Percentiles rank a stretch among this genome's conserved stretches.
These are phyloP conservation scores for Dioszegia crocea DNA, from an alignment of 768 basidiomycete genomes.

Conservation along the genomic window DNA sequence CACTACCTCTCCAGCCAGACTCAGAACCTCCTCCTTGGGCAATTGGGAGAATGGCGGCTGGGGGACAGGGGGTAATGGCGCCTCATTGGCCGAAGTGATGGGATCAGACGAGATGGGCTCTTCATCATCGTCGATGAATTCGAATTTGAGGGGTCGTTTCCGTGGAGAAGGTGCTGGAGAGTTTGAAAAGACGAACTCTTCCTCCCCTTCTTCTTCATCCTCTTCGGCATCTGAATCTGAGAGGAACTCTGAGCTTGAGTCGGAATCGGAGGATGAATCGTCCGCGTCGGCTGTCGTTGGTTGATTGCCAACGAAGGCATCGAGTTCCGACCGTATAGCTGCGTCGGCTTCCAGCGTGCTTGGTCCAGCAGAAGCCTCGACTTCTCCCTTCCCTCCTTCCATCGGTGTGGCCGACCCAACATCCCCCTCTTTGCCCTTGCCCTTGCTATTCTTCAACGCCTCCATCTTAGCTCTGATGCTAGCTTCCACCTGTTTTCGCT, in stretches of 20 bases:
- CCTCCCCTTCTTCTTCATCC: slow-evolving; percentile 10
- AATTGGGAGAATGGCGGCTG: slow-evolving; percentile 35
- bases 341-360: slow-evolving; percentile 11
- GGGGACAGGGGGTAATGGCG: slow-evolving; percentile 32
- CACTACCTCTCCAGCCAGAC: slow-evolving; percentile 45
- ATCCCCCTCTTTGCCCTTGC: no score
- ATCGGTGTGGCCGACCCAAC: no score
- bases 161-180: slow-evolving; percentile 16
- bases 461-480: slow-evolving; percentile 17
- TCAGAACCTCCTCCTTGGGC: slow-evolving; percentile 31
- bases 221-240: slow-evolving; percentile 18
- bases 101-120: slow-evolving; percentile 19
- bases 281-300: not conserved
- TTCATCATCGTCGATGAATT: slow-evolving; percentile 35
- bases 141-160: slow-evolving; percentile 15
- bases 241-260: slow-evolving; percentile 4
- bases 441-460: slow-evolving; percentile 16
- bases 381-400: not conserved
- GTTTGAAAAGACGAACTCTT: slow-evolving; percentile 23
- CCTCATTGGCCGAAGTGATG: slow-evolving; percentile 43
- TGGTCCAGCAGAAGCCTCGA: not conserved
- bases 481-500: slow-evolving; percentile 33
- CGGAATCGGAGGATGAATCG: slow-evolving; percentile 1
- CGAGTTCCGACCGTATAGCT: slow-evolving; percentile 22
- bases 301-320: slow-evolving; percentile 12